Evolutionary conservation across 2,329 filamentous ascomycete genomes (phyloP).

Genomic region (Dactylellina sp.): DNA sequence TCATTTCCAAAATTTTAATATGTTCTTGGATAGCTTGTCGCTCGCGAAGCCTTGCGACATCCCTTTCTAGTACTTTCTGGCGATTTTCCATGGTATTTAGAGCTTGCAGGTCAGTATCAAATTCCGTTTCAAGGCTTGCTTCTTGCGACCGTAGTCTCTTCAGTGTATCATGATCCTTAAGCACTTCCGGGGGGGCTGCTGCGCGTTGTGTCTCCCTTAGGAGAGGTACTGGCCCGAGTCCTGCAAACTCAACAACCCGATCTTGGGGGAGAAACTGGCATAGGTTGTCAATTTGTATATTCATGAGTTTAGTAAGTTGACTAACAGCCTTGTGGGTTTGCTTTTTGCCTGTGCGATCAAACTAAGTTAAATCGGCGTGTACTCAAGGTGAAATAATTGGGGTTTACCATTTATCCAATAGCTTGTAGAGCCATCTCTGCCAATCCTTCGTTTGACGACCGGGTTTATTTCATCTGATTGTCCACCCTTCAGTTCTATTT

Average conservation of each 20-base stretch:
- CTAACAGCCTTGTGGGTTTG: constrained; percentile 18
- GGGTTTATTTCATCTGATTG: constrained; percentile 74
- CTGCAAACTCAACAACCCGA: constrained; percentile 92
- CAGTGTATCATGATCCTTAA: constrained; percentile 79
- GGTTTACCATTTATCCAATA: constrained; percentile 79
- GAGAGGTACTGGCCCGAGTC: constrained; percentile 81
- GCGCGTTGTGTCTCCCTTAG: constrained; percentile 88
- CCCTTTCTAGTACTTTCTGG: constrained; percentile 79
- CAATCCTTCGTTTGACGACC: constrained; percentile 80
- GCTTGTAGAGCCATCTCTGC: constrained; percentile 82
- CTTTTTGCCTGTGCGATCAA: constrained; percentile 31
- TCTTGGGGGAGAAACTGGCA: constrained; percentile 98
- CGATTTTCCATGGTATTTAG: constrained; percentile 71
- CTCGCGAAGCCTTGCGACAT: constrained; percentile 85
- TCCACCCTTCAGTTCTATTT: constrained; percentile 85
- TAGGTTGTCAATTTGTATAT: constrained; percentile 96
- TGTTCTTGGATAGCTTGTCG: constrained; percentile 75
- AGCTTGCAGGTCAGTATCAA: constrained; percentile 63
- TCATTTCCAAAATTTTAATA: constrained; percentile 74
- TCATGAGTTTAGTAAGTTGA: constrained; percentile 75
- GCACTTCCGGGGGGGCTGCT: constrained; percentile 83
- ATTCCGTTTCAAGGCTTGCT: constrained; percentile 72
- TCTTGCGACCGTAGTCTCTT: constrained; percentile 77
- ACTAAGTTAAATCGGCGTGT: constrained; percentile 4
- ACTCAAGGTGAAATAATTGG: neutral